Conservation (phyloP, 2,329 filamentous ascomycete species). For the Elsinoe batatas region DNA sequence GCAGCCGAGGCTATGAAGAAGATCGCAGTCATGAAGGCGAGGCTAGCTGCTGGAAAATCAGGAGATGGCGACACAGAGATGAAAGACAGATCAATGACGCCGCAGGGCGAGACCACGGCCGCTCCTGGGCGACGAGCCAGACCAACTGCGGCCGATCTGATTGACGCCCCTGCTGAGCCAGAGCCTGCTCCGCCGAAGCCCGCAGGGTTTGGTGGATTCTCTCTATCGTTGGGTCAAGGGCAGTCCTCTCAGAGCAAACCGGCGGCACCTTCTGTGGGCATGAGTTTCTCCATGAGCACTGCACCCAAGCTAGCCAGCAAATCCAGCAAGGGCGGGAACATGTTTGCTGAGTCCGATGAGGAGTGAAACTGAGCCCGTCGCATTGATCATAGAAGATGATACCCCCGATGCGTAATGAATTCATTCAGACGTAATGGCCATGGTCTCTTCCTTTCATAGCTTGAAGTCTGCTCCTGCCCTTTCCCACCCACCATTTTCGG, state of each 20-base stretch:
- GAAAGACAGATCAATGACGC: conserved; percentile 28
- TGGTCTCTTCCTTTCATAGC: background rate
- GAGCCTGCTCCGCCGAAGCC: conserved; percentile 20
- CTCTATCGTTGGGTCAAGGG: conserved; percentile 13
- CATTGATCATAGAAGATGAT: background rate
- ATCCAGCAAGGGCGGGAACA: conserved; percentile 57
- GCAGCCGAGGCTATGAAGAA: conserved; percentile 22
- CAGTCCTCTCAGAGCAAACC: background rate
- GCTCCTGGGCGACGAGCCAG: conserved; percentile 28
- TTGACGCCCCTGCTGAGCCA: conserved; percentile 17
- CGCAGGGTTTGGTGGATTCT: conserved; percentile 16
- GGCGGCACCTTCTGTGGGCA: conserved; percentile 16
- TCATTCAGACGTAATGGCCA: too few relatives aligned
- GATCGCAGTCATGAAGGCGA: conserved; percentile 16
- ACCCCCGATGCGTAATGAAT: background rate
- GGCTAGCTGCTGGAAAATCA: conserved; percentile 17
- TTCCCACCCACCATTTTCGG: conserved; percentile 10
- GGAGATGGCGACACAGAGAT: conserved; percentile 36
- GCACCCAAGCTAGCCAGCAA: conserved; percentile 19
- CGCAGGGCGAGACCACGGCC: conserved; percentile 26
- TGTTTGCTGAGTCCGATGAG: conserved; percentile 72
- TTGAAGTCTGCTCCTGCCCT: conserved; percentile 11
- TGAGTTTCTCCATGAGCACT: conserved; percentile 20
- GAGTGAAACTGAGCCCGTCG: conserved; percentile 24
- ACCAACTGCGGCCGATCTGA: conserved; percentile 19